Evolutionary conservation across 2,329 filamentous ascomycete species (phyloP).

Genomic region (Leptoxyphium fumago): DNA sequence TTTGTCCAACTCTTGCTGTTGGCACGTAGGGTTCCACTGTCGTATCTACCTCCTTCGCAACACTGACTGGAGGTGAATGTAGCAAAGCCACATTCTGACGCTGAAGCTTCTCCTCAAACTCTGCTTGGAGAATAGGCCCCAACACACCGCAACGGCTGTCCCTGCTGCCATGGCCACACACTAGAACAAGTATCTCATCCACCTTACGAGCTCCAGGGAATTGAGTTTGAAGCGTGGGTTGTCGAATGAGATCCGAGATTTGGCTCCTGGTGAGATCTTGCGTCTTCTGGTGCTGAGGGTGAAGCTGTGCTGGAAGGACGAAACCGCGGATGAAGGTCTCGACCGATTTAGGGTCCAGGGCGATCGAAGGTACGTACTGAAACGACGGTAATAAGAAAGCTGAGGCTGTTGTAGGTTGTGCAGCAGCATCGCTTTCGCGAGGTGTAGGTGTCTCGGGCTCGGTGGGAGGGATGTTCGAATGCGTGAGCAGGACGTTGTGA

Average conservation of each 20-base stretch:
- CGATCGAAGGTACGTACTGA: slow-evolving; percentile 60
- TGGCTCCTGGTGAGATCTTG: slow-evolving; percentile 35
- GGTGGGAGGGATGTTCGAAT: slow-evolving; percentile 55
- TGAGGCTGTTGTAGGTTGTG: slow-evolving; percentile 38
- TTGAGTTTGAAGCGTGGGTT: slow-evolving; percentile 31
- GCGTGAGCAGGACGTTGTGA: slow-evolving; percentile 64
- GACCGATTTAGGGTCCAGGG: slow-evolving; percentile 42
- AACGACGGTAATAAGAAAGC: slow-evolving; percentile 73
- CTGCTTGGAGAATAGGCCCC: slow-evolving; percentile 54
- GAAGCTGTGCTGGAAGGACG: slow-evolving; percentile 47
- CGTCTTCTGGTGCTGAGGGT: slow-evolving; percentile 39
- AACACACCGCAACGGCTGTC: slow-evolving; percentile 72
- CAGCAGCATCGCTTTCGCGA: slow-evolving; percentile 19
- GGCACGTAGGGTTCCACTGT: slow-evolving; percentile 13
- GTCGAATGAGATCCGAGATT: slow-evolving; percentile 29
- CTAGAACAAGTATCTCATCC: slow-evolving; percentile 58
- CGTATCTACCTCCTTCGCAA: slow-evolving; percentile 18
- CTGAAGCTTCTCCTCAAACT: slow-evolving; percentile 51
- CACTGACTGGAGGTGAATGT: slow-evolving; percentile 26
- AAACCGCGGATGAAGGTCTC: slow-evolving; percentile 47
- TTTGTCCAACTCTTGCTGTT: slow-evolving; percentile 49
- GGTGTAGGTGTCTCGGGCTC: slow-evolving; percentile 10
- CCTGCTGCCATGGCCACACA: slow-evolving; percentile 75
- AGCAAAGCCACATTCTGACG: slow-evolving; percentile 35
- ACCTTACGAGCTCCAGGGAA: slow-evolving; percentile 47